Evolutionary conservation across 192 early-diverging fungal species (phyloP).

Genomic region (Dimargaris xerosporica): DNA sequence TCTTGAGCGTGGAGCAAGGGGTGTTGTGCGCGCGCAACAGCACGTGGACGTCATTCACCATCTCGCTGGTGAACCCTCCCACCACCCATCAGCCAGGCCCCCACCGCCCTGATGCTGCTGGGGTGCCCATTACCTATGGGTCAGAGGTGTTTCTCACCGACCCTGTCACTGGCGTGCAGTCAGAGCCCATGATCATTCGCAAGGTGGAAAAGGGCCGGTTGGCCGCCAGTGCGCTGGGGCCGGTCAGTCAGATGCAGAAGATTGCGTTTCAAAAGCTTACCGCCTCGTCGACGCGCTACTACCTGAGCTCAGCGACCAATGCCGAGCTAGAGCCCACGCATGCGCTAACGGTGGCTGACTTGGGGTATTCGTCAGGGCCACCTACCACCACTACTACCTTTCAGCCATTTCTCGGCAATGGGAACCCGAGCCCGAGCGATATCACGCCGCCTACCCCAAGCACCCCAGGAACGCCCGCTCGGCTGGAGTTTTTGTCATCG

Average conservation of each 20-base stretch:
- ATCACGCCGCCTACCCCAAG: background rate
- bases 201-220: constrained; percentile 65
- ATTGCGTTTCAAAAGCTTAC: constrained; percentile 26
- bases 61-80: constrained; percentile 22
- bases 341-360: background rate
- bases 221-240: constrained; percentile 40
- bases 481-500: background rate
- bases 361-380: background rate
- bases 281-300: background rate
- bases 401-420: constrained; percentile 4
- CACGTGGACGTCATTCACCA: constrained; percentile 46
- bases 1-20: constrained; percentile 43
- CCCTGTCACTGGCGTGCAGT: constrained; percentile 38
- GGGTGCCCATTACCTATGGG: constrained; percentile 50
- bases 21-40: constrained; percentile 42
- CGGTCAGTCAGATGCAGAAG: constrained; percentile 78
- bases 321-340: background rate
- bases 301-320: constrained; percentile 4
- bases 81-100: background rate
- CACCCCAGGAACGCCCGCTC: background rate
- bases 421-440: too few species aligned
- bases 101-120: background rate
- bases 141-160: constrained; percentile 56
- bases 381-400: constrained; percentile 8
- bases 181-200: constrained; percentile 56